Percentiles rank a stretch among this genome's conserved stretches.
phyloP scores from a whole-genome alignment of 306 rosid species.

The Styphnolobium japonicum region DNA sequence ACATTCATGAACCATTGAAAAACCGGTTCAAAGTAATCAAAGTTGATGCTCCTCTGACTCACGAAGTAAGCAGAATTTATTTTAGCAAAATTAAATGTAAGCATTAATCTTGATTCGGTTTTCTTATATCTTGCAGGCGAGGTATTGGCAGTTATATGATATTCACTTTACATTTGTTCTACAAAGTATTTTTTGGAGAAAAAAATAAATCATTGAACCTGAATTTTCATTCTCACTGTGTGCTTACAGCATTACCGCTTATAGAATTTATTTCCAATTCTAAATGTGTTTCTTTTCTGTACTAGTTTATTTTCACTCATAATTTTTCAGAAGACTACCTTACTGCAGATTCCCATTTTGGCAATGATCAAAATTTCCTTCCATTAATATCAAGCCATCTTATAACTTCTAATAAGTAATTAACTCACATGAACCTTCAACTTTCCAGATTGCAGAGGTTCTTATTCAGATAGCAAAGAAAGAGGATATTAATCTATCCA shows the following conservation, averaged over 20 bases:
- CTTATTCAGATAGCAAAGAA: conserved; percentile 66
- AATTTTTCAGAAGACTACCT: too few species aligned
- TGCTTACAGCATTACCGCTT: background rate
- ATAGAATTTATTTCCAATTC: background rate
- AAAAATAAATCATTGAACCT: too few species aligned
- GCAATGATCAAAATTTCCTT: background rate
- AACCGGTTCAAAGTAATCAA: conserved; percentile 53
- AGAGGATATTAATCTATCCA: conserved; percentile 70
- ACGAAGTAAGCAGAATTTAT: conserved; percentile 52
- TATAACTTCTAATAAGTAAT: background rate
- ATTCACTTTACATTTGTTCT: too few species aligned
- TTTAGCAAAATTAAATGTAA: background rate
- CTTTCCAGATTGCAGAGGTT: conserved; percentile 62
- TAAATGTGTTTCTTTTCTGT: background rate
- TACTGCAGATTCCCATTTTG: background rate
- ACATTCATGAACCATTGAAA: conserved; percentile 55
- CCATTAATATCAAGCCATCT: background rate
- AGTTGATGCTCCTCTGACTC: conserved; percentile 64
- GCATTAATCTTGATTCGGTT: background rate
- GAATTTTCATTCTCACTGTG: background rate
- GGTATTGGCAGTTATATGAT: too few species aligned
- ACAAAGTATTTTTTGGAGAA: too few species aligned
- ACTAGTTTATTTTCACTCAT: background rate
- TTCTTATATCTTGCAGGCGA: too few species aligned
- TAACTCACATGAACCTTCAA: conserved; percentile 12